Evolutionary conservation across 2,329 filamentous ascomycete genomes (phyloP).

Genomic region (Pseudodiploospora longispora): DNA sequence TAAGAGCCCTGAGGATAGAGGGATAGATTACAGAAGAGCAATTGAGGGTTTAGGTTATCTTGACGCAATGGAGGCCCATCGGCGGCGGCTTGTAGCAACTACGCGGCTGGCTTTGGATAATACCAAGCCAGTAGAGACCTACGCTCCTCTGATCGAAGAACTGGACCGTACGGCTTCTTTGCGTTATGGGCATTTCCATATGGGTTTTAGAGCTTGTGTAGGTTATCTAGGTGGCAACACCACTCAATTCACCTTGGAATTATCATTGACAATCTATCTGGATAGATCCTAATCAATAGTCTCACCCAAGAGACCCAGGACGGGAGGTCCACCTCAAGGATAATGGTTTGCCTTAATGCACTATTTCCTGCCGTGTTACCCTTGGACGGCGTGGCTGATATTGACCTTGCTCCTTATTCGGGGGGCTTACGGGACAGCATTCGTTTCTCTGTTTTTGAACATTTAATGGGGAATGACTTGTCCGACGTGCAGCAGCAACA

Average conservation of each 20-base stretch:
- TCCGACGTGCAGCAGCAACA: conserved; percentile 13
- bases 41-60: conserved; percentile 24
- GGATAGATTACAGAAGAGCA: conserved; percentile 16
- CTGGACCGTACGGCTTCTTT: conserved; percentile 20
- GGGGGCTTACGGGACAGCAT: conserved; percentile 25
- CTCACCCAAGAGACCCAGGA: conserved; percentile 8
- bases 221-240: conserved; percentile 5
- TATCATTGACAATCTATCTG: neutral
- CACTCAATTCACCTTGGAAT: neutral
- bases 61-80: conserved; percentile 25
- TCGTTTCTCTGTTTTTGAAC: conserved; percentile 26
- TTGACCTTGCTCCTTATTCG: conserved; percentile 21
- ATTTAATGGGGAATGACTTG: conserved; percentile 20
- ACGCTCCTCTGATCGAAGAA: conserved; percentile 18
- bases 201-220: conserved; percentile 26
- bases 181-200: conserved; percentile 22
- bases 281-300: conserved; percentile 20
- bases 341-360: conserved; percentile 29
- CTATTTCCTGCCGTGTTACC: conserved; percentile 23
- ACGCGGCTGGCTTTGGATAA: conserved; percentile 13
- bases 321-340: conserved; percentile 11
- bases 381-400: conserved; percentile 14
- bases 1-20: conserved; percentile 16
- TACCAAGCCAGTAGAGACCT: conserved; percentile 6
- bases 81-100: conserved; percentile 18